Evolutionary conservation across 768 basidiomycete genomes (phyloP).

Genomic region (Boletus coccyginus): DNA sequence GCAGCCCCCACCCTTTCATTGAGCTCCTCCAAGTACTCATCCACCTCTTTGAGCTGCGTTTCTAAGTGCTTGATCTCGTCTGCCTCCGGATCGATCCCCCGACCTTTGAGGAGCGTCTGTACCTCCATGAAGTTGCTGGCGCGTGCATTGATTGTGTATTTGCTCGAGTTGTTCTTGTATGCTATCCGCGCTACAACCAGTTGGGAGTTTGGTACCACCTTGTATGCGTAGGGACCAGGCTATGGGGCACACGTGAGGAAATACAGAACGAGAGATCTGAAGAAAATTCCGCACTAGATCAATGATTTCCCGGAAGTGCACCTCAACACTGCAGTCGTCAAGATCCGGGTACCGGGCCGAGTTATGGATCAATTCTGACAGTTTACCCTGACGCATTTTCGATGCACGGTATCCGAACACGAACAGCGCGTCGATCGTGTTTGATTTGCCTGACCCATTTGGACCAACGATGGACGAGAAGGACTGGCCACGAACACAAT

Average conservation of each 20-base stretch:
- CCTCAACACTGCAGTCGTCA: constrained; percentile 89
- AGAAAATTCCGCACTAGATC: constrained; percentile 64
- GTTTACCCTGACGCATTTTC: constrained; percentile 97
- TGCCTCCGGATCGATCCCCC: constrained; percentile 85
- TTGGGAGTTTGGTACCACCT: constrained; percentile 75
- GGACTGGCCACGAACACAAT: constrained; percentile 49
- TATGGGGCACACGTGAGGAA: constrained; percentile 27
- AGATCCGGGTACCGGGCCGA: constrained; percentile 83
- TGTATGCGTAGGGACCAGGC: constrained; percentile 88
- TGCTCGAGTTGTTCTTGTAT: constrained; percentile 84
- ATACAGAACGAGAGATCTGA: background rate
- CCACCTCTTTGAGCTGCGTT: constrained; percentile 55
- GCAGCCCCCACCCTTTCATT: constrained; percentile 73
- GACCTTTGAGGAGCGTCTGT: constrained; percentile 82
- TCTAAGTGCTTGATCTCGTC: constrained; percentile 58
- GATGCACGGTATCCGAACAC: constrained; percentile 97
- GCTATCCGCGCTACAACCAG: constrained; percentile 87
- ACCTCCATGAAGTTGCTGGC: constrained; percentile 84
- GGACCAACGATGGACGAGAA: constrained; percentile 98
- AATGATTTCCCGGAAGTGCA: constrained; percentile 94
- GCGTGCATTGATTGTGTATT: constrained; percentile 85
- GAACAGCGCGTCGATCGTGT: constrained; percentile 97
- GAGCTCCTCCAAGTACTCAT: constrained; percentile 58
- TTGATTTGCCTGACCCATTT: constrained; percentile 97
- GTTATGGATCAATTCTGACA: constrained; percentile 96